Evolutionary conservation across 345 rosid genomes (phyloP).

Genomic region (Sonneratia alba): DNA sequence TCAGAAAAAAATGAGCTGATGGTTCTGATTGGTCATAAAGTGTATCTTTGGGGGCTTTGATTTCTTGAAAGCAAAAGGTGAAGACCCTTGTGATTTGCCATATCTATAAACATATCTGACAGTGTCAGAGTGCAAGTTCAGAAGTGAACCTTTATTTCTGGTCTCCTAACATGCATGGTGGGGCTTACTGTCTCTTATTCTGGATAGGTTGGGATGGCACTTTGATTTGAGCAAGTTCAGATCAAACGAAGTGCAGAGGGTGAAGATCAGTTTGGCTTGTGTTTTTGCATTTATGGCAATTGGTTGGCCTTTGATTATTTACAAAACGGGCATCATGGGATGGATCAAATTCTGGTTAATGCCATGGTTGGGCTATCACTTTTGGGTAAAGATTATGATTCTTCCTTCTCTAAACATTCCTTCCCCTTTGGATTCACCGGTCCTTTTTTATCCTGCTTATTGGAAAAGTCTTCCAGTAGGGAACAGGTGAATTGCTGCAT

Average conservation of each 20-base stretch:
- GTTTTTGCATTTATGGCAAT: constrained; percentile 86
- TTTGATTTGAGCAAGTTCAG: constrained; percentile 77
- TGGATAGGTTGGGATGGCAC: constrained; percentile 72
- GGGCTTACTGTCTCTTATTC: neutral
- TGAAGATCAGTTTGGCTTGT: constrained; percentile 91
- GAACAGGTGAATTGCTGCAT: neutral
- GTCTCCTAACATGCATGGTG: neutral
- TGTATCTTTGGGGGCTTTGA: neutral
- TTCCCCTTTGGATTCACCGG: neutral
- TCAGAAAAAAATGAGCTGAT: neutral
- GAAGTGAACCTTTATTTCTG: neutral
- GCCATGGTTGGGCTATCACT: constrained; percentile 97
- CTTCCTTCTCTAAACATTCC: neutral
- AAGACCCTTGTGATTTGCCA: neutral
- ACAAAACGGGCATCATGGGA: constrained; percentile 68
- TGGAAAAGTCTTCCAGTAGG: neutral
- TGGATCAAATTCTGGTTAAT: constrained; percentile 91
- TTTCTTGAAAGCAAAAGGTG: neutral
- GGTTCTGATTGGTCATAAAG: no score
- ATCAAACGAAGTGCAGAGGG: constrained; percentile 68
- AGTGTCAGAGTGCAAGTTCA: neutral
- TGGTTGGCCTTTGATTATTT: constrained; percentile 91
- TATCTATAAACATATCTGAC: neutral
- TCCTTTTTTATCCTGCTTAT: neutral
- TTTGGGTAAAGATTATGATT: constrained; percentile 53